Percentiles rank a stretch among this genome's conserved stretches.
These are phyloP conservation scores for Massariosphaeria phaeospora DNA, from an alignment of 495 filamentous ascomycete genomes.

Conservation along the genomic window DNA sequence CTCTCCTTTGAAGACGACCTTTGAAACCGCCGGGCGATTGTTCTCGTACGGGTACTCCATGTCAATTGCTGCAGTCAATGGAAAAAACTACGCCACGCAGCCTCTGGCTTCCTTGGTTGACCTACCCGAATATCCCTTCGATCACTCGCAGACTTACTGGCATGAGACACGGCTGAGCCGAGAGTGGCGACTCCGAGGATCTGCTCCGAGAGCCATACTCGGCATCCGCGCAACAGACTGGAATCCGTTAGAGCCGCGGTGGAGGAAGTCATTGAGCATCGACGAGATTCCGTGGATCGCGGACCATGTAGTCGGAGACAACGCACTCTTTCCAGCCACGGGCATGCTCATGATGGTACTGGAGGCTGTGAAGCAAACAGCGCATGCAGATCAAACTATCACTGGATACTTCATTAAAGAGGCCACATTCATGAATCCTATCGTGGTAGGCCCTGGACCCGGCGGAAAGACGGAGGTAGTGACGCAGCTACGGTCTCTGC, in stretches of 20 bases:
- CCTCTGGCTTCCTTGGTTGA: not conserved
- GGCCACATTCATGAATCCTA: constrained; percentile 3
- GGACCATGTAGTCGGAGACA: not conserved
- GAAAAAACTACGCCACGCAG: not conserved
- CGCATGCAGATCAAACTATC: not conserved
- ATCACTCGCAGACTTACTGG: constrained; percentile 6
- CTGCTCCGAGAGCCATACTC: not conserved
- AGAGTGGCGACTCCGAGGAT: not conserved
- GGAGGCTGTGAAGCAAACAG: constrained; percentile 4
- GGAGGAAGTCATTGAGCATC: constrained; percentile 1
- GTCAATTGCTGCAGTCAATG: not conserved
- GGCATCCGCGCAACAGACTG: not conserved
- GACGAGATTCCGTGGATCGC: constrained; percentile 5
- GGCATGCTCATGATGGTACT: constrained; percentile 15
- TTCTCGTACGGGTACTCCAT: not conserved
- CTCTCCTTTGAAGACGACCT: not conserved
- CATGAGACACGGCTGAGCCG: not conserved
- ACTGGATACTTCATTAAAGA: not conserved
- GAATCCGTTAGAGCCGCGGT: constrained; percentile 10
- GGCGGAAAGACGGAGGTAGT: not conserved
- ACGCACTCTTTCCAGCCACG: constrained; percentile 1
- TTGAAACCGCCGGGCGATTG: not conserved
- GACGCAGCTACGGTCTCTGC: not conserved
- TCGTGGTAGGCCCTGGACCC: not conserved
- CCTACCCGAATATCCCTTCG: constrained; percentile 3